phyloP scores from a whole-genome alignment of 2,329 filamentous ascomycete species.

The Didymella arachidicola region DNA sequence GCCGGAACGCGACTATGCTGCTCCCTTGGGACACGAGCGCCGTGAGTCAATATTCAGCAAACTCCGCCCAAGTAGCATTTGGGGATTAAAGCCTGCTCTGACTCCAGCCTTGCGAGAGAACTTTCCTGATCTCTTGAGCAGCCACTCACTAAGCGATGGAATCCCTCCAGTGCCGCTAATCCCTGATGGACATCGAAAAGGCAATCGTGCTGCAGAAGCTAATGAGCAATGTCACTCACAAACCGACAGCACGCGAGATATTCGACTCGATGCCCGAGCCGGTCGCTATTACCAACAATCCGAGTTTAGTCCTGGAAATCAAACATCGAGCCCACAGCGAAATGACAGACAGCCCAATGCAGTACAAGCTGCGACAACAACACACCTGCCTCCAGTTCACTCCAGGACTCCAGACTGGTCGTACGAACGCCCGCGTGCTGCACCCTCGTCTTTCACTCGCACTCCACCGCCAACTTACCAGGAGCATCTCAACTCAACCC shows the following conservation, averaged over 20 bases:
- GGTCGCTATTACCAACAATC: neutral
- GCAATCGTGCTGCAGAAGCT: neutral
- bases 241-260: neutral
- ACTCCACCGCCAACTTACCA: neutral
- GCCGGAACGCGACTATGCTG: slow-evolving; percentile 10
- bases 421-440: neutral
- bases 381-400: neutral
- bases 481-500: neutral
- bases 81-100: neutral
- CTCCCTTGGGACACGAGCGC: neutral
- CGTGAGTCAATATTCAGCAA: slow-evolving; percentile 1
- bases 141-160: neutral
- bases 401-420: neutral
- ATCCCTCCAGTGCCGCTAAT: neutral
- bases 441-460: neutral
- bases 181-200: neutral
- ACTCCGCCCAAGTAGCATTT: neutral
- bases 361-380: neutral
- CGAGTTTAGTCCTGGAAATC: neutral
- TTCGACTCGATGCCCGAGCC: neutral
- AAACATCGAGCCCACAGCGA: no score
- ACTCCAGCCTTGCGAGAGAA: slow-evolving; percentile 2
- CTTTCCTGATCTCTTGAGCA: neutral
- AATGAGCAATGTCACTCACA: neutral
- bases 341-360: neutral